A percentile compares a stretch with the other conserved stretches of the same genome.
Conservation (phyloP, 306 rosid species). For the Luffa acutangula region DNA sequence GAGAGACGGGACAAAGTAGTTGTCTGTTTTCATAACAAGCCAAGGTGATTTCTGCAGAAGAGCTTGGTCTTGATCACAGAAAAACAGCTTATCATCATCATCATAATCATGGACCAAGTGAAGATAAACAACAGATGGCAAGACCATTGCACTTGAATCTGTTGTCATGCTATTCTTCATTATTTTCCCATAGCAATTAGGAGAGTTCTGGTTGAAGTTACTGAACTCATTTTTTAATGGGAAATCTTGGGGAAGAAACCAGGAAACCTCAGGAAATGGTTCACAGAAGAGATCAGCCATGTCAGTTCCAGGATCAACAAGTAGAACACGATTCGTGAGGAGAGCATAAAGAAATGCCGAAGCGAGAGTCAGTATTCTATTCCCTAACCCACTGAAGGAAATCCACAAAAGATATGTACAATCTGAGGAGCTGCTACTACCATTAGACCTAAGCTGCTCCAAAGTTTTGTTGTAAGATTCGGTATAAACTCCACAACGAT, state of each 20-base stretch:
- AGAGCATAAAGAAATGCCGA: slow-evolving; percentile 62
- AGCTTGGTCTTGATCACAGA: slow-evolving; percentile 60
- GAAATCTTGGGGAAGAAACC: slow-evolving; percentile 55
- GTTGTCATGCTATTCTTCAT: slow-evolving; percentile 21
- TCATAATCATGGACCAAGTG: slow-evolving; percentile 70
- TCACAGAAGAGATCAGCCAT: slow-evolving; percentile 67
- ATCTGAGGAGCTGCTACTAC: slow-evolving; percentile 14
- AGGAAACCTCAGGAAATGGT: slow-evolving; percentile 55
- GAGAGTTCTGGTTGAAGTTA: slow-evolving; percentile 36
- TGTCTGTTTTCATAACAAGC: slow-evolving; percentile 59
- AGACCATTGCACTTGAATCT: slow-evolving; percentile 11
- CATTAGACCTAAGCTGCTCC: slow-evolving; percentile 31
- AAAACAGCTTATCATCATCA: slow-evolving; percentile 66
- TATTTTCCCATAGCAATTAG: slow-evolving; percentile 51
- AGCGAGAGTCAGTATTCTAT: slow-evolving; percentile 52
- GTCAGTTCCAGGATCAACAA: slow-evolving; percentile 66
- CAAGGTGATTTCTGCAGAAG: slow-evolving; percentile 41
- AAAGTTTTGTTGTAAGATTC: slow-evolving; percentile 39
- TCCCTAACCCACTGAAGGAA: slow-evolving; percentile 72
- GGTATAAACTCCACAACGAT: slow-evolving; percentile 52
- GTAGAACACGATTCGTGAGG: slow-evolving; percentile 61
- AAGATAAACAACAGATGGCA: slow-evolving; percentile 42
- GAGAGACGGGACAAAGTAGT: slow-evolving; percentile 58
- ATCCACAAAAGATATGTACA: slow-evolving; percentile 64
- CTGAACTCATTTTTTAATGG: slow-evolving; percentile 29